Evolutionary conservation across 1,139 yeast species (phyloP).

Genomic region (Geotrichum bryndzae): DNA sequence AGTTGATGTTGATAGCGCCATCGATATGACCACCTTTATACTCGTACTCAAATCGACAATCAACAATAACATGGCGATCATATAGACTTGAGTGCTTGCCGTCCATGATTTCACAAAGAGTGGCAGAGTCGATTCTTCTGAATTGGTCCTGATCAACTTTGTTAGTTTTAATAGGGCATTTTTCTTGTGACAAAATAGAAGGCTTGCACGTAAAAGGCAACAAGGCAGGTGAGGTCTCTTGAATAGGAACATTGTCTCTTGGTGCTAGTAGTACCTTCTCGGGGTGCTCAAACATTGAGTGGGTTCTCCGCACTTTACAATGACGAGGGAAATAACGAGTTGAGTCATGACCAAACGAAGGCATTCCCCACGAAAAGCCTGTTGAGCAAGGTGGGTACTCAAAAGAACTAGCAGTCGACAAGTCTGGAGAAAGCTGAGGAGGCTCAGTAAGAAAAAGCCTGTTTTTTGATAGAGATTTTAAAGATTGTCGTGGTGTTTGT

Average conservation of each 20-base stretch:
- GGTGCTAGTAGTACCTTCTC: slow-evolving; percentile 35
- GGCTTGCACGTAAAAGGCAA: slow-evolving; percentile 4
- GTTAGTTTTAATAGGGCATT: slow-evolving; percentile 30
- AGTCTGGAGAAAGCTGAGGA: slow-evolving; percentile 7
- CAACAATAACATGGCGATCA: slow-evolving; percentile 60
- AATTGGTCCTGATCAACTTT: slow-evolving; percentile 55
- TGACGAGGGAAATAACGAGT: slow-evolving; percentile 20
- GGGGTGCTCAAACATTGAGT: slow-evolving; percentile 55
- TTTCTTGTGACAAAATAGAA: slow-evolving; percentile 14
- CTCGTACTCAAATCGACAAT: slow-evolving; percentile 90
- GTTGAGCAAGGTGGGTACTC: neutral
- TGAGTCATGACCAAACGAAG: slow-evolving; percentile 9
- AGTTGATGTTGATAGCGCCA: slow-evolving; percentile 72
- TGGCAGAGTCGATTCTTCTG: slow-evolving; percentile 65
- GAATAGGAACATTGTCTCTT: neutral
- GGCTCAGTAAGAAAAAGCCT: slow-evolving; percentile 6
- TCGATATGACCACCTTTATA: slow-evolving; percentile 86
- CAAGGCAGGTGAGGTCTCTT: slow-evolving; percentile 15
- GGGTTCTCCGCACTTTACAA: slow-evolving; percentile 51
- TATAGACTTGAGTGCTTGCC: slow-evolving; percentile 52
- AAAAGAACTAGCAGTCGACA: neutral
- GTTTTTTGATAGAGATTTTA: slow-evolving; percentile 23
- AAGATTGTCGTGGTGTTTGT: slow-evolving; percentile 5
- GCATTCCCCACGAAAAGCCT: slow-evolving; percentile 12
- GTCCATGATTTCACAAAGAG: slow-evolving; percentile 56